Evolutionary conservation across 306 rosid genomes (phyloP), one percentile per base, ranked within the genome.

Genomic region (Vigna radiata): DNA sequence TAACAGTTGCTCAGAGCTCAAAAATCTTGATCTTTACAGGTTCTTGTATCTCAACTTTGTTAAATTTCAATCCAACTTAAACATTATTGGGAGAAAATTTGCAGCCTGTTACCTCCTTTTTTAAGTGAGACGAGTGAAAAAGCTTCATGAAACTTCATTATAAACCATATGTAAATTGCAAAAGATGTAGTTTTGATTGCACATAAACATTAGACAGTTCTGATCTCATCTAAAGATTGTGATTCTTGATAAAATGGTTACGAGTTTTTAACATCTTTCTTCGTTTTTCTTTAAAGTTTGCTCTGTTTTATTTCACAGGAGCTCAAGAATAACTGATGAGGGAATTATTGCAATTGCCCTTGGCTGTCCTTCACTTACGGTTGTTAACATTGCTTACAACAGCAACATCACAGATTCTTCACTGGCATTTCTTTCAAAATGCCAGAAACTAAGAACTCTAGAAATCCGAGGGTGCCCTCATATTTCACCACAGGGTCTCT

Each of bases 301-400:
- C 2, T 64, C 37, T 60, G 47, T 68, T 80, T 60, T 48, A 68
- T 53, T 79, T 63, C 23, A 25, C 68, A 91, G 97, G 82, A 85
- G 77, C 43, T 31, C 86, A 29, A 83, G 88, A 84, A 73, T 89
- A 76, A 85, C 88, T 55, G 97, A 89, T 60, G 74, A 15, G 19
- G 91, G 94, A 63, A 85, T 89, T 52, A 80, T 79, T 67, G 79
- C 91, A 64, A 83, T 86, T 39, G 85, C 90, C 79, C 77, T 19
- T 18, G 92, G 91, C 56, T 89, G 91, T 63, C 89, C 92, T 82
- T 76, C 82, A 41, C 89, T 89, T 59, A 83, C 85, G 84, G 78
- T 78, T 83, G 83, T 89, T 41, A 89, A 88, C 82, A 70, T 85
- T 79, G 91, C 92, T 46, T 91, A 91, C 67, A 86, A 88, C 63